Evolutionary conservation across 1,284 basidiomycete species (phyloP), one percentile per base, ranked within the genome.

Genomic region (Ganoderma sinense): DNA sequence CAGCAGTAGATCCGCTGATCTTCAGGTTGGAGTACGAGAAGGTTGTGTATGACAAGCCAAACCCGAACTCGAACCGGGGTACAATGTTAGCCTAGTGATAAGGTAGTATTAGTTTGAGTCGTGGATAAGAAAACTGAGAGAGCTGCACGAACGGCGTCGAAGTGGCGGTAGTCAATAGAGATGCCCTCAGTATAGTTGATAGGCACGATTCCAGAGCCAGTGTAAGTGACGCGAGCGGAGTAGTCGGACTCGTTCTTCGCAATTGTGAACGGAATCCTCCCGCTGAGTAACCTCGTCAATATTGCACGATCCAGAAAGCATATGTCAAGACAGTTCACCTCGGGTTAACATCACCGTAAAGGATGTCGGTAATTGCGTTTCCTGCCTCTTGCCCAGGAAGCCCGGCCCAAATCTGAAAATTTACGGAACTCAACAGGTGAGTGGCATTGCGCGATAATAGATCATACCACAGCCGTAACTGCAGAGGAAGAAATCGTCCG

Each of bases 201-300:
- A 33, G 85, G 81, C 16, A 79, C 73, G 4, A 76, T 77, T 31
- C 67, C 72, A 13, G 73, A 74, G 16, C 77, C 79, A 11, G 81
- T 83, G 11, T 79, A 82, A 20, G 85, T 79, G 31, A 91, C 80
- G 62, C 88, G 84, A 2, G 91, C 83, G 29, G 86, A 80, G 79
- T 94, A 96, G 78, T 96, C 94, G 40, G 80, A 75, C 2, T 81
- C 71, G 26, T 84, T 79, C 81, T 91, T 91, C 53, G 91, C 93
- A 74, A 94, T 94, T 1, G 93, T 94, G 80, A 94, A 94, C 0
- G 94, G 92, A 40, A 96, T 80, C 55, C 89, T 85, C 14, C 89
- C 94, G 40, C 88, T 73, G 53, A 1, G 33, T 18, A 61, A 11
- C 4, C 3, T 36, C 29, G 11, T 61, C 16, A 41, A 40, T 61